Percentiles rank a stretch among this genome's conserved stretches.
phyloP scores from a whole-genome alignment of 495 filamentous ascomycete genomes.

The Sporormia fimetaria region DNA sequence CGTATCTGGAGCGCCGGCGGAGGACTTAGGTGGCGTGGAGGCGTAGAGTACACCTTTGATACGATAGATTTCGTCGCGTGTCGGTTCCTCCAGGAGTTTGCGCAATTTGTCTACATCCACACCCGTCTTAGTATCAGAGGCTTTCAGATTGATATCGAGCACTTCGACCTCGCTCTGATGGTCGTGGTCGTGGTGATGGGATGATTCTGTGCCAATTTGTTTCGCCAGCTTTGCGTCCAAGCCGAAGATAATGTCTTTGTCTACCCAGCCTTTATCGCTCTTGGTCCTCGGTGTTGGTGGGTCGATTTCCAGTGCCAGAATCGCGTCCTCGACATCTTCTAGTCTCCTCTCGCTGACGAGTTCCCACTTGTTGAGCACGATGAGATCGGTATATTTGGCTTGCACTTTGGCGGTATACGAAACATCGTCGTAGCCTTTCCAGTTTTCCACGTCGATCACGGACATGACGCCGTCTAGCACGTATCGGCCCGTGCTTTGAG shows the following conservation, averaged over 20 bases:
- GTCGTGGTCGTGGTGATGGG: slow-evolving; percentile 36
- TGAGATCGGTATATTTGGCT: slow-evolving; percentile 68
- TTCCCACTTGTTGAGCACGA: slow-evolving; percentile 97
- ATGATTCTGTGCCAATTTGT: slow-evolving; percentile 35
- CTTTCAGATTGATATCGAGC: slow-evolving; percentile 57
- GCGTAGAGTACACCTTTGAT: slow-evolving; percentile 80
- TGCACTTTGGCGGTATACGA: slow-evolving; percentile 45
- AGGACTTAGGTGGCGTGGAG: slow-evolving; percentile 44
- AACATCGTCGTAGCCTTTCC: slow-evolving; percentile 89
- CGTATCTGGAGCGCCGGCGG: slow-evolving; percentile 39
- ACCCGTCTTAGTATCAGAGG: slow-evolving; percentile 28
- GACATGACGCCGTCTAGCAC: slow-evolving; percentile 80
- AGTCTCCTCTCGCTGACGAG: slow-evolving; percentile 53
- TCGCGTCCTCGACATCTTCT: slow-evolving; percentile 70
- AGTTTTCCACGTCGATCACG: slow-evolving; percentile 96
- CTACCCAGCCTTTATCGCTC: slow-evolving; percentile 63
- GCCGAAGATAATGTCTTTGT: slow-evolving; percentile 68
- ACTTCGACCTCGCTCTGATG: slow-evolving; percentile 86
- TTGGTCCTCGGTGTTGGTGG: slow-evolving; percentile 61
- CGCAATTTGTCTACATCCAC: slow-evolving; percentile 57
- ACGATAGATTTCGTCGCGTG: slow-evolving; percentile 86
- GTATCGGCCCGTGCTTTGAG: slow-evolving; percentile 49
- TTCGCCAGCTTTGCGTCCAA: slow-evolving; percentile 70
- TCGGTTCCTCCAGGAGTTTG: slow-evolving; percentile 53
- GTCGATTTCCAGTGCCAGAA: slow-evolving; percentile 78